These are phyloP conservation scores for Dryas integrifolia DNA, from an alignment of 331 rosid species.

Conservation along the genomic window DNA sequence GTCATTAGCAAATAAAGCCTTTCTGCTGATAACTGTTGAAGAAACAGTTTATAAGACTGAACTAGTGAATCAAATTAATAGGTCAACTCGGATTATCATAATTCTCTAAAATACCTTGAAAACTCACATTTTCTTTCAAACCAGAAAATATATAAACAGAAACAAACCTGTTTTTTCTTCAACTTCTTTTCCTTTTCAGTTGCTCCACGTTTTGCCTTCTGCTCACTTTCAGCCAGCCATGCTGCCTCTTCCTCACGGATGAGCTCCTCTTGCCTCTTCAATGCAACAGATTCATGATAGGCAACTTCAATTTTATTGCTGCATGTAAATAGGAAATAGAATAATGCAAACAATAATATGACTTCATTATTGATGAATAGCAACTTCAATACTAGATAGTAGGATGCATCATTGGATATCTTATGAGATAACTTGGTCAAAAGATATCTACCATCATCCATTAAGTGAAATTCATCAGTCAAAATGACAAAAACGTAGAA, in stretches of 20 bases:
- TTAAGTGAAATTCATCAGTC: not conserved
- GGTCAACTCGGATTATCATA: not conserved
- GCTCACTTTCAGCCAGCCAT: slow-evolving; percentile 86
- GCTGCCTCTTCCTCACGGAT: slow-evolving; percentile 99
- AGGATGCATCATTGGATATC: not conserved
- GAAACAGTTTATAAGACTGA: not conserved
- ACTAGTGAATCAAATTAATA: not conserved
- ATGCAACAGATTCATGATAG: slow-evolving; percentile 98
- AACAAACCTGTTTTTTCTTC: slow-evolving; percentile 83
- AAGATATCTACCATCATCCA: not conserved
- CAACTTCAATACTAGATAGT: not conserved
- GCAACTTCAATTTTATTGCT: slow-evolving; percentile 98
- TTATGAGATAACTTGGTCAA: not conserved
- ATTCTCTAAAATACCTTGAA: not conserved
- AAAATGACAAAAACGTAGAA: not conserved
- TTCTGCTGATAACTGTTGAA: not conserved
- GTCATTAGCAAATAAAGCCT: not conserved
- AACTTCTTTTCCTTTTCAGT: slow-evolving; percentile 85
- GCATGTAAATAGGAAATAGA: slow-evolving; percentile 39
- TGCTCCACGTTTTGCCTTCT: slow-evolving; percentile 71
- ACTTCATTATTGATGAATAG: not conserved
- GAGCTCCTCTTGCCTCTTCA: slow-evolving; percentile 97
- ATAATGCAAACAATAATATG: slow-evolving; percentile 14
- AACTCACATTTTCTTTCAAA: not conserved
- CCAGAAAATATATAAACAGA: not conserved